Evolutionary conservation across 2,329 filamentous ascomycete genomes (phyloP), one percentile per base, ranked within the genome.

Genomic region (Fusarium tupiense): DNA sequence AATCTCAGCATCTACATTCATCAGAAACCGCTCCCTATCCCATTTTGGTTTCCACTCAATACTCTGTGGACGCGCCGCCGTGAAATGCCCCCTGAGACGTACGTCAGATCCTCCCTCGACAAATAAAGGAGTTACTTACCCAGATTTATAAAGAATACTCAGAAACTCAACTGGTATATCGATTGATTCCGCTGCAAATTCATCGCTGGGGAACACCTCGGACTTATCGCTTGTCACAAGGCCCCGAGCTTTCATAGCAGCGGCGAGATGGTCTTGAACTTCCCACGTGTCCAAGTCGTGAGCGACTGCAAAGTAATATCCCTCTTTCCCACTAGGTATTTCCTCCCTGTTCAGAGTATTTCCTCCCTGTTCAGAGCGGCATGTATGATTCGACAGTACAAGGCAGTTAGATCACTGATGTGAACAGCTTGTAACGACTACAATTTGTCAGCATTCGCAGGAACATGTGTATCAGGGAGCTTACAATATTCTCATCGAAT

Each of bases 391-490:
- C n/a, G 49, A 10, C 11, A 37, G 24, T 44, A 56, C 10, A 44
- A 10, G 4, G 38, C 31, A 1, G 31, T 46, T 1, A 57, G 13
- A 20, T 57, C 50, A 4, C 38, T 12, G 4, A 63, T 40, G 3
- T 47, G 41, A 26, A 58, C 17, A 44, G 50, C 26, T 20, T 58
- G 41, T 0, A 58, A 14, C 4, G 26, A 33, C 33, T 33, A 2
- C 8, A 37, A 24, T 10, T 16, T 8, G 9, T 47, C 10, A 58
- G 40, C 5, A 37, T 43, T 3, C n/a, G 9, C 20, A 16, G 2
- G 17, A 9, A 5, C 3, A 10, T 6, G 2, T n/a, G 6, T 4
- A 3, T 8, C 33, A 26, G 24, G 4, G 26, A 6, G 10, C 31
- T 6, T 13, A 54, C 59, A 53, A 41, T 37, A 11, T 37, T 37